Evolutionary conservation across 495 filamentous ascomycete species (phyloP).

Genomic region (Penicillium simplicissimum): DNA sequence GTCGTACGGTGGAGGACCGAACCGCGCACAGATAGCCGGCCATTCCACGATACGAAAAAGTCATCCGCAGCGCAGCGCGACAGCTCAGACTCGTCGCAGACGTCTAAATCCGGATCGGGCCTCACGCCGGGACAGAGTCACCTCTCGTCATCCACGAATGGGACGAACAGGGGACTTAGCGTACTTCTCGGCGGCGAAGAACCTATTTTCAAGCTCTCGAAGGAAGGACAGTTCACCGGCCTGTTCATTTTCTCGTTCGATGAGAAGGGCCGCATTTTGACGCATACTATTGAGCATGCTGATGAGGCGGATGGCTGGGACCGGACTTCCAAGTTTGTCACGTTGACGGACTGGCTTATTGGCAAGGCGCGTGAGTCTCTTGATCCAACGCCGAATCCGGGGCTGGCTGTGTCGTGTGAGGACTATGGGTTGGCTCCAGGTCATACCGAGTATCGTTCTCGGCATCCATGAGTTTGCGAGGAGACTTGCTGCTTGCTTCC

Average conservation of each 20-base stretch:
- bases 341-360: conserved; percentile 85
- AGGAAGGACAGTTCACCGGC: conserved; percentile 58
- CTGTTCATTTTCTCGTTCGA: conserved; percentile 97
- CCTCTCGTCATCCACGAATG: conserved; percentile 28
- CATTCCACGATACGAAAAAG: conserved; percentile 18
- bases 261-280: conserved; percentile 75
- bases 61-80: background rate
- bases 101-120: background rate
- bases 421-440: conserved; percentile 13
- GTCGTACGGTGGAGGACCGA: conserved; percentile 84
- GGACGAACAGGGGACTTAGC: conserved; percentile 43
- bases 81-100: background rate
- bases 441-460: conserved; percentile 1
- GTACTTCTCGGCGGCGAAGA: conserved; percentile 58
- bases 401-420: conserved; percentile 33
- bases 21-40: conserved; percentile 37
- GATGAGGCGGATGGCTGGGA: conserved; percentile 76
- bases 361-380: conserved; percentile 57
- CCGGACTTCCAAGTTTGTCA: conserved; percentile 70
- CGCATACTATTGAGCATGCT: conserved; percentile 91
- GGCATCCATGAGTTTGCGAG: background rate
- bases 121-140: conserved; percentile 11
- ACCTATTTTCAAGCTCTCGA: conserved; percentile 70
- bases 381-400: conserved; percentile 41
- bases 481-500: background rate